Evolutionary conservation across 306 rosid genomes (phyloP), one percentile per base, ranked within the genome.

Genomic region (Begonia loranthoides): DNA sequence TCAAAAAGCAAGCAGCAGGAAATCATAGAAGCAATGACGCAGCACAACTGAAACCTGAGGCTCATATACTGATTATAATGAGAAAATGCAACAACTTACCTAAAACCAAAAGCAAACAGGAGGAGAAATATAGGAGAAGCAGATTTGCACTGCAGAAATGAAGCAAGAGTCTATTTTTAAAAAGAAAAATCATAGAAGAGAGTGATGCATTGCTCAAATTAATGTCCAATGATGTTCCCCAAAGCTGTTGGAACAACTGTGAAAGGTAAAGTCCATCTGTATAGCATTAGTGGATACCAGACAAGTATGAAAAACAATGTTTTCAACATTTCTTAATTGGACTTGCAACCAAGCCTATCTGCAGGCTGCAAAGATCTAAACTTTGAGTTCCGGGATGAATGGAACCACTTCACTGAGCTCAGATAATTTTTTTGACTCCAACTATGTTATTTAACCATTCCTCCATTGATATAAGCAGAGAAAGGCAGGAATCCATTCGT

Each of bases 251-350:
- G 97, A 76, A 90, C 92, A 90, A 90, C 97, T 90, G 97, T 90
- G 77, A 90, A 90, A 90, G 97, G 97, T 74, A 90, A 90, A 90
- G 84, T 90, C 95, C 97, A 86, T 90, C 97, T 90, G 97, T n/a
- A n/a, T 85, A 60, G 90, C 95, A 90, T 90, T 90, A 90, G 97
- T 58, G 80, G 78, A 81, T 85, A 90, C 99, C 99, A 90, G 28
- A 80, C 71, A 43, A 90, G 69, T 56, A 90, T 51, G 50, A 86
- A 86, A 73, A 86, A 82, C 64, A 82, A 70, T 16, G 82, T 90
- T 83, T 82, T 85, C 56, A 90, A 54, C 56, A 90, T 68, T 78
- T 73, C 63, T 70, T 80, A 4, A 71, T 66, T 63, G 60, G 76
- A 56, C 64, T 66, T 53, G 63, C 71, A 84, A 84, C 13, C 92